Evolutionary conservation across 2,329 filamentous ascomycete species (phyloP), one percentile per base, ranked within the genome.

Genomic region (Aspergillus piperis): DNA sequence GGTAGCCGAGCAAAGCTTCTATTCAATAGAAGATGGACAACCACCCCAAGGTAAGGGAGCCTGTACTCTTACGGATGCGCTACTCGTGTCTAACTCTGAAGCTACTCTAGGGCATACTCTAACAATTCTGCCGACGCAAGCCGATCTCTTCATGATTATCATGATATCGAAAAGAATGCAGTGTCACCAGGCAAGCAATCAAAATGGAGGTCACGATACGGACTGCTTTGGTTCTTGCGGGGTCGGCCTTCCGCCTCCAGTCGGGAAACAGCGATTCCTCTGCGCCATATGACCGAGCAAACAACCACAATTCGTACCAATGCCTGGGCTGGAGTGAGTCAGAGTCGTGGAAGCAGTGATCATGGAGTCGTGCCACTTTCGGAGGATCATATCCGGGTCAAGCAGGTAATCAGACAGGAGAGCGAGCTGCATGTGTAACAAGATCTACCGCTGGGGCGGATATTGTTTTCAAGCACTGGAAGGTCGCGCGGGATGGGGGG

Each of bases 321-420:
- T 62, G 73, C 73, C 5, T 75, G 73, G 72, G 73, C 73, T 3
- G 69, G 64, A 0, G 64, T 58, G 32, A 70, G 65, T 19, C 62
- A 62, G 47, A 70, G 63, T n/a, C 66, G 67, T 8, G 58, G 58
- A 1, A 74, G 70, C 39, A 61, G 62, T 42, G 71, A 73, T 19
- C 53, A 67, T 19, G 62, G 60, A 0, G 38, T 32, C 11, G 56
- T 56, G 2, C 57, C 64, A n/a, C 27, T 36, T 5, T 58, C 38
- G 27, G 62, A 62, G 11, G 67, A 67, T 15, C 68, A 68, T 30
- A 75, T 76, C 52, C 69, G 67, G 36, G 66, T 76, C 5, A 73
- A 71, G 59, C 73, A 72, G 51, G 70, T 73, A 2, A 74, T 76
- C 41, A 68, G 63, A 41, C 73, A 75, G 62, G 67, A 73, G 59